These are phyloP conservation scores for Hysterium pulicare DNA, from an alignment of 2,329 filamentous ascomycete species.

Conservation along the genomic window DNA sequence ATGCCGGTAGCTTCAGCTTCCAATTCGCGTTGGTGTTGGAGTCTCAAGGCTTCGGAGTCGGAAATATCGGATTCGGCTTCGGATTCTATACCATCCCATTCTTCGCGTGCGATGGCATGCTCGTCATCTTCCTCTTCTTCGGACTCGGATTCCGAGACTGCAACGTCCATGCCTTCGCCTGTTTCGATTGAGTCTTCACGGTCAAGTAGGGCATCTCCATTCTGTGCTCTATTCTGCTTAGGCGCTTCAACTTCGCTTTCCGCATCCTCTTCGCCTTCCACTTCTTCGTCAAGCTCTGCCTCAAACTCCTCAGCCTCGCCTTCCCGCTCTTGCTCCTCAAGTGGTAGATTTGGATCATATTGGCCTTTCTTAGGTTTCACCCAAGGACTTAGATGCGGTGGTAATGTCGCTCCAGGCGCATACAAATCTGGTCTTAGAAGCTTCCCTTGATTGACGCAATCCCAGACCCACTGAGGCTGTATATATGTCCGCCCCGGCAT, in stretches of 20 bases:
- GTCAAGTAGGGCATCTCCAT: constrained; percentile 30
- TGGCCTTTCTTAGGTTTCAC: constrained; percentile 81
- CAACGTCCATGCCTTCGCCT: constrained; percentile 48
- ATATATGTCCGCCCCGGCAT: constrained; percentile 91
- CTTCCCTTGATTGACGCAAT: constrained; percentile 88
- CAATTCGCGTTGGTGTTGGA: constrained; percentile 81
- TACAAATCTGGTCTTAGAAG: constrained; percentile 84
- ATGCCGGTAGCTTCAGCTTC: constrained; percentile 83
- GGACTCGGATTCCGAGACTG: constrained; percentile 44
- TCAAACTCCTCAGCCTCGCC: constrained; percentile 74
- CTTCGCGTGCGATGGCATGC: constrained; percentile 36
- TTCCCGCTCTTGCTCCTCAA: constrained; percentile 85
- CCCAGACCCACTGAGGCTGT: constrained; percentile 99
- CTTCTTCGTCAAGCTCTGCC: constrained; percentile 33
- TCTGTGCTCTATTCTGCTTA: constrained; percentile 20
- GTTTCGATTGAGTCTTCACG: constrained; percentile 46
- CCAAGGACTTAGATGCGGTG: constrained; percentile 94
- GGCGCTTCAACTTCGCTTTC: constrained; percentile 48
- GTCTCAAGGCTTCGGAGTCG: constrained; percentile 59
- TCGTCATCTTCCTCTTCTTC: constrained; percentile 48
- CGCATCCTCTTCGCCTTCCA: constrained; percentile 37
- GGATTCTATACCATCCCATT: constrained; percentile 49
- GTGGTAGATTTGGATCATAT: constrained; percentile 83
- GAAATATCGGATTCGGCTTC: constrained; percentile 45
- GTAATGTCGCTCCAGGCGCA: constrained; percentile 81